Percentiles rank a stretch among this genome's conserved stretches.
These are phyloP conservation scores for Cadophora sp. DNA, from an alignment of 2,329 filamentous ascomycete species.

Conservation along the genomic window DNA sequence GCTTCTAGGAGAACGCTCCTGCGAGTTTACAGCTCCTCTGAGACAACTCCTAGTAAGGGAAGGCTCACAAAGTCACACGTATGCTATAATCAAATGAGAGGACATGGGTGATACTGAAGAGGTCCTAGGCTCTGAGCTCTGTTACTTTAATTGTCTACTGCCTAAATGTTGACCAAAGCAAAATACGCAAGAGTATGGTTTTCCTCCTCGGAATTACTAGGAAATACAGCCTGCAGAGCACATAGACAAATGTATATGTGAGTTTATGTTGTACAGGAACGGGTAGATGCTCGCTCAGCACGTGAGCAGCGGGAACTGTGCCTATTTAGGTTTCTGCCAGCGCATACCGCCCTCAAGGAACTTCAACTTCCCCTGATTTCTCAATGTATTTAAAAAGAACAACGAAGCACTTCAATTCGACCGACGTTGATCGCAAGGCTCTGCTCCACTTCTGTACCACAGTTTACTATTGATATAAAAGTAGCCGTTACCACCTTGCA, in stretches of 20 bases:
- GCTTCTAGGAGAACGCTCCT: constrained; percentile 1
- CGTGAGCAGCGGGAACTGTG: too few species aligned
- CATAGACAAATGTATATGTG: neutral
- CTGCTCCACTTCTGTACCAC: too few species aligned
- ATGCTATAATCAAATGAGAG: neutral
- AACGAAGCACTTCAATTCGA: too few species aligned
- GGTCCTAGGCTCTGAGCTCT: neutral
- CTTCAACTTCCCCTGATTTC: too few species aligned
- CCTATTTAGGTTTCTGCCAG: too few species aligned
- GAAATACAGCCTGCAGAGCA: neutral
- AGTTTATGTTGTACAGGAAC: too few species aligned
- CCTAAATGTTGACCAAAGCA: neutral
- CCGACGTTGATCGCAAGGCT: too few species aligned
- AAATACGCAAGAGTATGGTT: constrained; percentile 2
- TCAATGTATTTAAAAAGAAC: too few species aligned
- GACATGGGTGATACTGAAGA: too few species aligned
- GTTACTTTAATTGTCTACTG: neutral
- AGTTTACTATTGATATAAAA: neutral
- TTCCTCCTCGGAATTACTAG: neutral
- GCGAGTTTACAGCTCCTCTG: constrained; percentile 4
- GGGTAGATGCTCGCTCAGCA: too few species aligned
- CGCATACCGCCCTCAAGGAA: too few species aligned
- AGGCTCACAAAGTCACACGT: constrained; percentile 1
- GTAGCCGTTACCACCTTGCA: neutral
- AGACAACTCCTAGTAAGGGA: neutral